Evolutionary conservation across 345 rosid genomes (phyloP), one percentile per base, ranked within the genome.

Genomic region (Heritiera fomes): DNA sequence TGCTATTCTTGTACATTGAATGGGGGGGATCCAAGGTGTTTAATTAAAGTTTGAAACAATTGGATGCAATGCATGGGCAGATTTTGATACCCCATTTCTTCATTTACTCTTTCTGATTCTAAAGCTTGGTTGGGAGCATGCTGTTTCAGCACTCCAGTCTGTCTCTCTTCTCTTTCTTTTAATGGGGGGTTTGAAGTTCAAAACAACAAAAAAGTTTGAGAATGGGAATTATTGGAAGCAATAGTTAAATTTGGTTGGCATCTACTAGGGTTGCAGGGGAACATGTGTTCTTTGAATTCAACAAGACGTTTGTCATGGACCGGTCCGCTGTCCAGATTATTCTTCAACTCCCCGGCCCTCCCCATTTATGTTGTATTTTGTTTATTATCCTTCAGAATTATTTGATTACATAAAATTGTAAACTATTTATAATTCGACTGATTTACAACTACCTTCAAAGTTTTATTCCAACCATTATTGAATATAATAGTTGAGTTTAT

Each of bases 281-380:
- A 20, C 49, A 70, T 49, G 74, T 70, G 74, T 49, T 47, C 43
- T 49, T 69, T 46, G 52, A 69, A 68, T 68, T 68, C 17, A 45
- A 69, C 32, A 45, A n/a, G 73, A 69, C 38, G 58, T 53, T 53
- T 14, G n/a, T 13, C 60, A 53, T 53, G 23, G 60, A 17, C 71
- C 71, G 41, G 60, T 55, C 71, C 71, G 41, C 20, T 66, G 52
- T 52, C 12, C 70, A 65, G 2, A 1, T 38, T 46, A 38, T 65
- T 65, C 11, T 65, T 65, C 52, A 47, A 47, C 52, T 4, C 8
- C 45, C 8, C 6, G 28, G 28, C 45, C 45, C 8, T 2, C 13
- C 52, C 12, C 52, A 47, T 47, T 47, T 47, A 47, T 10, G 3
- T 52, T 52, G 1, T 15, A 52, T 52, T 52, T 52, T 52, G 52